Evolutionary conservation across 2,329 filamentous ascomycete genomes (phyloP).

Genomic region (Aspergillus texensis): DNA sequence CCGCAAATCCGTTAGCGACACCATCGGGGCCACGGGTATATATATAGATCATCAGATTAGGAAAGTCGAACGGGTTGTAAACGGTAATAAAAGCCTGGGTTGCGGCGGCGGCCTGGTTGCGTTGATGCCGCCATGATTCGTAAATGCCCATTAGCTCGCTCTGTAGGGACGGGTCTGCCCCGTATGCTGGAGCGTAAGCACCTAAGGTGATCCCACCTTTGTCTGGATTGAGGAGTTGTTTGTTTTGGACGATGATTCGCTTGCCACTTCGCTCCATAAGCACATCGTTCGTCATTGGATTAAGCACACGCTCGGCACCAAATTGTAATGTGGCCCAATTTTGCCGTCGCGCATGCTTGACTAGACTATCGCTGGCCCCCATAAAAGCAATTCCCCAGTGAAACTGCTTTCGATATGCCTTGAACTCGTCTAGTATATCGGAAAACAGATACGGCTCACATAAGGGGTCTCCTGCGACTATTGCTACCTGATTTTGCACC

Average conservation of each 20-base stretch:
- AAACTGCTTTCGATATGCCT: conserved; percentile 32
- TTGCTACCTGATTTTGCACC: conserved; percentile 38
- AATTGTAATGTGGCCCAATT: conserved; percentile 43
- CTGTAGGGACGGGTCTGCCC: conserved; percentile 34
- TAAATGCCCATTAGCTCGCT: conserved; percentile 38
- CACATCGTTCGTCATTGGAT: conserved; percentile 44
- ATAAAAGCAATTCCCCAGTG: conserved; percentile 40
- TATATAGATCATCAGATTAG: conserved; percentile 45
- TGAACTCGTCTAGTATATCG: conserved; percentile 39
- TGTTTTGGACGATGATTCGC: conserved; percentile 40
- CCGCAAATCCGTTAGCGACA: conserved; percentile 41
- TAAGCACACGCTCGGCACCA: conserved; percentile 43
- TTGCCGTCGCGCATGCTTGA: conserved; percentile 30
- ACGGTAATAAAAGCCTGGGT: conserved; percentile 45
- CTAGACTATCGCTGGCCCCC: conserved; percentile 39
- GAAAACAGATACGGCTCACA: conserved; percentile 31
- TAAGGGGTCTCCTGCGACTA: conserved; percentile 45
- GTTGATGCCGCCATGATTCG: conserved; percentile 40
- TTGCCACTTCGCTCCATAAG: conserved; percentile 39
- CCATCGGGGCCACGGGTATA: conserved; percentile 38
- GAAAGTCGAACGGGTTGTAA: conserved; percentile 44
- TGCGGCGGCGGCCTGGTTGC: conserved; percentile 33
- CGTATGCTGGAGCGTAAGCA: conserved; percentile 38
- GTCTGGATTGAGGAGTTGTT: conserved; percentile 37
- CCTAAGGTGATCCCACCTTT: conserved; percentile 39